Evolutionary conservation across 2,329 filamentous ascomycete genomes (phyloP).

Genomic region (Dothideomycetes sp.): DNA sequence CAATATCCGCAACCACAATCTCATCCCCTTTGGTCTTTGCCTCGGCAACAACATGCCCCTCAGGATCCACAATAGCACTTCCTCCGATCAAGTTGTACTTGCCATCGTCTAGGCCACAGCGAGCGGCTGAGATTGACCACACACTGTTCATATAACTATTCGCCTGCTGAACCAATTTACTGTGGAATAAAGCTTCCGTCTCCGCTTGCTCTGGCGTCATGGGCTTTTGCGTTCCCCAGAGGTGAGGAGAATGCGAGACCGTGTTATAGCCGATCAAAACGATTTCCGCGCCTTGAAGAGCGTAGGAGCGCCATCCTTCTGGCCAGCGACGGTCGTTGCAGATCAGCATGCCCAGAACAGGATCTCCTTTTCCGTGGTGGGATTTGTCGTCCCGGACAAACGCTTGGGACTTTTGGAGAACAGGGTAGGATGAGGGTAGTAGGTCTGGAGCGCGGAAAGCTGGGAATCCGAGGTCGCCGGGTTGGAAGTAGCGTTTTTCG

Average conservation of each 20-base stretch:
- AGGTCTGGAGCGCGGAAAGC: constrained; percentile 45
- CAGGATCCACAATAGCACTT: constrained; percentile 39
- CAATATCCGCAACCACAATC: constrained; percentile 43
- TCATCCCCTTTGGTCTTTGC: constrained; percentile 41
- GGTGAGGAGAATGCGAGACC: constrained; percentile 37
- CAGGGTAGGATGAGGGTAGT: constrained; percentile 24
- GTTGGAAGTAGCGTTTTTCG: constrained; percentile 47
- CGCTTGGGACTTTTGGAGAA: constrained; percentile 24
- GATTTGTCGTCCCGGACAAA: too few relatives aligned
- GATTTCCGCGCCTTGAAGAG: constrained; percentile 43
- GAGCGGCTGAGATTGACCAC: constrained; percentile 42
- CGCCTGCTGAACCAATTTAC: constrained; percentile 42
- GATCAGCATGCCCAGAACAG: constrained; percentile 47
- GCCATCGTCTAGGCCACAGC: constrained; percentile 45
- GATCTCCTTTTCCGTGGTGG: constrained; percentile 34
- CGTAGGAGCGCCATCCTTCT: constrained; percentile 45
- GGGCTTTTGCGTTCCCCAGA: constrained; percentile 35
- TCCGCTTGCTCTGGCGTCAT: constrained; percentile 39
- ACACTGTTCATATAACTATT: constrained; percentile 47
- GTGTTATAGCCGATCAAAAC: constrained; percentile 45
- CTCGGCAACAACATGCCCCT: constrained; percentile 44
- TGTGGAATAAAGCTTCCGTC: constrained; percentile 42
- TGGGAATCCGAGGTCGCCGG: constrained; percentile 45
- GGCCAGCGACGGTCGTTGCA: constrained; percentile 49
- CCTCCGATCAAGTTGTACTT: constrained; percentile 42